phyloP scores from a whole-genome alignment of 176 grass and related monocot genomes.

The Puccinellia tenuiflora region DNA sequence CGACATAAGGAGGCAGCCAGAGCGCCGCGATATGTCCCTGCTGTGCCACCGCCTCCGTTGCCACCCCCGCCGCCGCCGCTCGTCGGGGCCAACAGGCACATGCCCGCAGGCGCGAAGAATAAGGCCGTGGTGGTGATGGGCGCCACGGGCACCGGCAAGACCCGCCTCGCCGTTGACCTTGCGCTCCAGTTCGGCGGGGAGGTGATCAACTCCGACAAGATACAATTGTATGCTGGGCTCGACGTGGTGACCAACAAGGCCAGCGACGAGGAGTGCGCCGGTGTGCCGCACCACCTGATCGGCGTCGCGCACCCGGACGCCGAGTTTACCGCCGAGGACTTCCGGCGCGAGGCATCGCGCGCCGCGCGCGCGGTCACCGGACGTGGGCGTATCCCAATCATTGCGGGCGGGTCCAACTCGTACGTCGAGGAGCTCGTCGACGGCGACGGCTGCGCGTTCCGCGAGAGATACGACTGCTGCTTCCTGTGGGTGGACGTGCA shows the following conservation, averaged over 20 bases:
- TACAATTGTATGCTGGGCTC: slow-evolving; percentile 62
- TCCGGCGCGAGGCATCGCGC: slow-evolving; percentile 44
- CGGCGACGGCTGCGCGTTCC: slow-evolving; percentile 45
- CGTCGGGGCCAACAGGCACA: neutral
- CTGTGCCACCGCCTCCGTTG: neutral
- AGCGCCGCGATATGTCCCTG: neutral
- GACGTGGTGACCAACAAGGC: slow-evolving; percentile 80
- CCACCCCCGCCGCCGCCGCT: slow-evolving; percentile 4
- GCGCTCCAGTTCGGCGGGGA: slow-evolving; percentile 55
- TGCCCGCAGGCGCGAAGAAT: slow-evolving; percentile 20
- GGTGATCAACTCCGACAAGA: slow-evolving; percentile 91
- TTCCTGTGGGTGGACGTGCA: slow-evolving; percentile 92
- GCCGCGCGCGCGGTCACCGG: slow-evolving; percentile 10
- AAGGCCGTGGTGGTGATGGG: slow-evolving; percentile 83
- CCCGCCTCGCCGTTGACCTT: slow-evolving; percentile 67
- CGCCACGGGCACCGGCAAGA: slow-evolving; percentile 80
- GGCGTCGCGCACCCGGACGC: slow-evolving; percentile 58
- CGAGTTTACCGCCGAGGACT: slow-evolving; percentile 66
- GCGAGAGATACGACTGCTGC: slow-evolving; percentile 52
- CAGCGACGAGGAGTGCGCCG: slow-evolving; percentile 37
- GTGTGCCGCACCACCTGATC: slow-evolving; percentile 77
- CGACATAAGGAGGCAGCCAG: slow-evolving; percentile 21
- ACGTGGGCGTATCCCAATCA: slow-evolving; percentile 45
- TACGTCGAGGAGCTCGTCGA: slow-evolving; percentile 82
- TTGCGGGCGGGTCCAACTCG: slow-evolving; percentile 87